Percentiles rank a stretch among this genome's conserved stretches.
phyloP scores from a whole-genome alignment of 108 stramenopile species.

The Pinguiococcus pyrenoidosus region DNA sequence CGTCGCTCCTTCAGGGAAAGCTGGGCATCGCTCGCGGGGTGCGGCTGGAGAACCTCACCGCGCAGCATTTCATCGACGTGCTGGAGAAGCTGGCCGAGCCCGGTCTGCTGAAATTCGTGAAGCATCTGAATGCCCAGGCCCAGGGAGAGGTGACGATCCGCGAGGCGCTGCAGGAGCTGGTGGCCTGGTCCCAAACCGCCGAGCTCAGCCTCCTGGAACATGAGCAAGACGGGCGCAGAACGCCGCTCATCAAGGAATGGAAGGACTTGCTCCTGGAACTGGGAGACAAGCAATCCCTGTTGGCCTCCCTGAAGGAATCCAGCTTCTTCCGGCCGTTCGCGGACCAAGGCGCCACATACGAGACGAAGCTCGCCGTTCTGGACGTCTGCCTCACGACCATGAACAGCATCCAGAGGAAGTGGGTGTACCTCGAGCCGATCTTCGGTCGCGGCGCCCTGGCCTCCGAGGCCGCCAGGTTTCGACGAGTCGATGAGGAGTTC shows the following conservation, averaged over 20 bases:
- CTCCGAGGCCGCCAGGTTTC: conserved; percentile 36
- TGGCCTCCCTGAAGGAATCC: conserved; percentile 45
- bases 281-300: conserved; percentile 54
- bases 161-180: conserved; percentile 46
- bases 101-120: conserved; percentile 33
- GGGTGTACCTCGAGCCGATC: conserved; percentile 56
- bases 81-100: conserved; percentile 36
- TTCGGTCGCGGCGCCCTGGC: conserved; percentile 50
- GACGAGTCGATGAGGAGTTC: conserved; percentile 47
- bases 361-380: conserved; percentile 19
- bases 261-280: conserved; percentile 46
- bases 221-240: conserved; percentile 26
- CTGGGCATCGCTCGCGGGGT: conserved; percentile 34
- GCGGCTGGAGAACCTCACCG: conserved; percentile 36
- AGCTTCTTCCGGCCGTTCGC: conserved; percentile 49
- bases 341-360: conserved; percentile 36
- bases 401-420: conserved; percentile 41
- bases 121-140: conserved; percentile 44
- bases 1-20: conserved; percentile 40
- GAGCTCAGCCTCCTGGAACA: conserved; percentile 36
- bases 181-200: conserved; percentile 45
- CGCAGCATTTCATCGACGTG: conserved; percentile 36
- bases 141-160: conserved; percentile 51
- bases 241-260: conserved; percentile 50
- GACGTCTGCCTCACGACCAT: conserved; percentile 8